These are phyloP conservation scores for Periconia macrospinosa DNA, from an alignment of 2,329 filamentous ascomycete genomes.

Conservation along the genomic window DNA sequence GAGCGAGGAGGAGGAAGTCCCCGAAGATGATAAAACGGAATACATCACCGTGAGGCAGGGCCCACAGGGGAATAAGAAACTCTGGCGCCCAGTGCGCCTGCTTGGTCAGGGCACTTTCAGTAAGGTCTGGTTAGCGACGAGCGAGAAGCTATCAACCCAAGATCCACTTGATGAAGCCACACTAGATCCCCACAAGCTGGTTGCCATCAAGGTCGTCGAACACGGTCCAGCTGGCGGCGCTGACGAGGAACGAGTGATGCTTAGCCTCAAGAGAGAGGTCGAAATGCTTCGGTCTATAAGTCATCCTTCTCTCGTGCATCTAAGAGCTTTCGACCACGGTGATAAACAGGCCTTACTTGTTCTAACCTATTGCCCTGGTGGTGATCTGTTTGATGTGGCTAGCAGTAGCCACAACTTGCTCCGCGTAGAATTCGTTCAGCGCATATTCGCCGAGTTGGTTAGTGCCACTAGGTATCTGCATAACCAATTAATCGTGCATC, in stretches of 20 bases:
- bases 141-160: constrained; percentile 58
- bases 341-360: constrained; percentile 81
- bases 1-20: constrained; percentile 54
- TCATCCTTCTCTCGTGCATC: constrained; percentile 86
- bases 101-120: constrained; percentile 96
- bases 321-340: constrained; percentile 90
- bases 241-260: constrained; percentile 89
- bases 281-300: constrained; percentile 88
- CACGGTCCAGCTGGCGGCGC: constrained; percentile 92
- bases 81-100: constrained; percentile 77
- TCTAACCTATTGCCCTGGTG: constrained; percentile 88
- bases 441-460: constrained; percentile 89
- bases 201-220: constrained; percentile 94
- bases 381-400: constrained; percentile 92
- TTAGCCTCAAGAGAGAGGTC: constrained; percentile 90
- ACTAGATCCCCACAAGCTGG: constrained; percentile 74
- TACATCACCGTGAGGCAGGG: constrained; percentile 52
- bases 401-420: constrained; percentile 71
- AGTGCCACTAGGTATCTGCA: constrained; percentile 86
- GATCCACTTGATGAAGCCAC: constrained; percentile 49
- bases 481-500: constrained; percentile 82
- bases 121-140: constrained; percentile 87
- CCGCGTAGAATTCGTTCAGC: constrained; percentile 69
- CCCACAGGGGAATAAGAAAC: constrained; percentile 71
- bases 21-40: constrained; percentile 46